These are phyloP conservation scores for Daldinia bambusicola DNA, from an alignment of 495 filamentous ascomycete genomes.

Conservation along the genomic window DNA sequence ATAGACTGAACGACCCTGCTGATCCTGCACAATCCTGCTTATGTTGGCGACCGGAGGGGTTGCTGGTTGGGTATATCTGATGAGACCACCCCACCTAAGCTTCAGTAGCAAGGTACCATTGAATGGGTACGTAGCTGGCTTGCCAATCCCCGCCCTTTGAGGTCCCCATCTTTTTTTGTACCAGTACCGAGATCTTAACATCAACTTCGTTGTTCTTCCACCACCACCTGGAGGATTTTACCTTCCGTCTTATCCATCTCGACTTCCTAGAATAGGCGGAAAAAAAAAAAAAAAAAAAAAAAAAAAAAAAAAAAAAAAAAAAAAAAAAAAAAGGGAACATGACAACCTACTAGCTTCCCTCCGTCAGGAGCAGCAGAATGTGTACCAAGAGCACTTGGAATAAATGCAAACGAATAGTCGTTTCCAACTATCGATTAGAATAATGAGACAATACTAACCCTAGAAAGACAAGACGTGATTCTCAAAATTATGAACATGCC, in stretches of 20 bases:
- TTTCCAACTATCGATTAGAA: constrained; percentile 23
- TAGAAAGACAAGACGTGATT: neutral
- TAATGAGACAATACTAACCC: constrained; percentile 35
- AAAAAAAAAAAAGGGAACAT: neutral
- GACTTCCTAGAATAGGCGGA: constrained; percentile 20
- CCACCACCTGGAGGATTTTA: constrained; percentile 11
- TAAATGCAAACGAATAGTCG: constrained; percentile 22
- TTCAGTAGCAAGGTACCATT: constrained; percentile 15
- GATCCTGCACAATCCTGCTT: constrained; percentile 41
- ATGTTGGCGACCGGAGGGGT: constrained; percentile 35
- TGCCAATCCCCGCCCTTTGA: constrained; percentile 27
- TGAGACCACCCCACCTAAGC: constrained; percentile 35
- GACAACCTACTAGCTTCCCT: constrained; percentile 4
- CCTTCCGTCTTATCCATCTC: constrained; percentile 29
- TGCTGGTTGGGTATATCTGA: constrained; percentile 32
- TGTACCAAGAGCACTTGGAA: constrained; percentile 1
- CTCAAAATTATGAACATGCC: neutral
- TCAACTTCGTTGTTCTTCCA: constrained; percentile 1
- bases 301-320: neutral
- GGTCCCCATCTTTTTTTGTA: constrained; percentile 23
- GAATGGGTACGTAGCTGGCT: constrained; percentile 21
- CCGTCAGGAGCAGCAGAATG: constrained; percentile 20
- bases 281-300: neutral
- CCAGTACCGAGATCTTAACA: constrained; percentile 38
- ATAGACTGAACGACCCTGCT: constrained; percentile 35